These are phyloP conservation scores for Yamadazyma sp. DNA, from an alignment of 805 yeast species.

Conservation along the genomic window DNA sequence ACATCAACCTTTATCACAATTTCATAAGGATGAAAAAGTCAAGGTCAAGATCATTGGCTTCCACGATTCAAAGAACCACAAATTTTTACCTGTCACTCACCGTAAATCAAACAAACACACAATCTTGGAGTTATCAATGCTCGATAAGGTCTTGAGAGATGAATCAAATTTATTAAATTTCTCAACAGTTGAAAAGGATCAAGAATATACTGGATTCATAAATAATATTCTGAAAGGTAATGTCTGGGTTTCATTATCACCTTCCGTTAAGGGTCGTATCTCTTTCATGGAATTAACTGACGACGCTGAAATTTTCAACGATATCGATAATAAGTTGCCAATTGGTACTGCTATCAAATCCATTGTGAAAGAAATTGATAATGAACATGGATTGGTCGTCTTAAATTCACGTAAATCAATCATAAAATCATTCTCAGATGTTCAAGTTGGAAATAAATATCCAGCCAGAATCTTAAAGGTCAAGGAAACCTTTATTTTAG, in stretches of 20 bases:
- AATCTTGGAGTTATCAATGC: slow-evolving; percentile 63
- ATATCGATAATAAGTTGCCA: slow-evolving; percentile 59
- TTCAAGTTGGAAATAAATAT: slow-evolving; percentile 50
- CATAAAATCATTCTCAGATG: slow-evolving; percentile 44
- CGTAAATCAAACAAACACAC: slow-evolving; percentile 48
- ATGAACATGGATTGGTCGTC: slow-evolving; percentile 47
- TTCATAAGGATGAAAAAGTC: slow-evolving; percentile 55
- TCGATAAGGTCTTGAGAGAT: slow-evolving; percentile 30
- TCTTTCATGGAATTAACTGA: slow-evolving; percentile 62
- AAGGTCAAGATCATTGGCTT: slow-evolving; percentile 71
- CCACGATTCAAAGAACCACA: slow-evolving; percentile 68
- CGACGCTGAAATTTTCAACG: slow-evolving; percentile 45
- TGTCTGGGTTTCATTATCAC: slow-evolving; percentile 69
- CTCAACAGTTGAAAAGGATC: slow-evolving; percentile 47
- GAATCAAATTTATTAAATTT: slow-evolving; percentile 28
- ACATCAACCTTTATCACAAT: slow-evolving; percentile 55
- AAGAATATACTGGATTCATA: slow-evolving; percentile 56
- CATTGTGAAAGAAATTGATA: slow-evolving; percentile 51
- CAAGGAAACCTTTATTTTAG: slow-evolving; percentile 57
- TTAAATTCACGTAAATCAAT: slow-evolving; percentile 49
- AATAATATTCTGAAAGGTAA: slow-evolving; percentile 60
- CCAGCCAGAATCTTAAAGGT: slow-evolving; percentile 65
- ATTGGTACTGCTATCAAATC: slow-evolving; percentile 69
- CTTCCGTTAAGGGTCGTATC: slow-evolving; percentile 63
- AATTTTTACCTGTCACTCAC: slow-evolving; percentile 63